These are phyloP conservation scores for Cryptosporidium baileyi DNA, from an alignment of 169 alveolate species.

Conservation along the genomic window DNA sequence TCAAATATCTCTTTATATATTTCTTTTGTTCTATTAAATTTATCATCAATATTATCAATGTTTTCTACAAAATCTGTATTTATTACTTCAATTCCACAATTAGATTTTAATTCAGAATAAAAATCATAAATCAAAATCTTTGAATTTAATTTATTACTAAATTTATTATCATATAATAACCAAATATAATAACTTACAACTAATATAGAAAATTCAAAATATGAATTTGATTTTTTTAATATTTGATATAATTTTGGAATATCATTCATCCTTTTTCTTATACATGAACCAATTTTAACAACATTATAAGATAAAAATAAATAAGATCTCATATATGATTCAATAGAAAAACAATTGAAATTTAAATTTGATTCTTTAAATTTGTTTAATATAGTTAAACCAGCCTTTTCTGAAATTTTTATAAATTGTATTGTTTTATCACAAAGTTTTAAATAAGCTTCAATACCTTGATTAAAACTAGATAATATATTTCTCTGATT, in stretches of 20 bases:
- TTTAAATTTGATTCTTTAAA: neutral
- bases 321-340: constrained; percentile 10
- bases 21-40: neutral
- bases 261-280: neutral
- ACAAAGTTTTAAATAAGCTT: constrained; percentile 22
- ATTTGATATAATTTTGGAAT: neutral
- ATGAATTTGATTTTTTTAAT: neutral
- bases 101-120: neutral
- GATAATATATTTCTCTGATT: constrained; percentile 2
- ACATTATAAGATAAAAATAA: constrained; percentile 21
- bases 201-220: constrained; percentile 12
- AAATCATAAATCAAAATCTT: neutral
- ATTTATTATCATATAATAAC: neutral
- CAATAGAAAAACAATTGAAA: constrained; percentile 16
- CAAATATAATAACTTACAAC: constrained; percentile 1
- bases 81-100: neutral
- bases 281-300: constrained; percentile 18
- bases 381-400: neutral
- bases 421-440: neutral
- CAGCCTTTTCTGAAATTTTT: neutral
- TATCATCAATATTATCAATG: neutral
- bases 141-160: too few relatives aligned
- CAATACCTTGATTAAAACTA: constrained; percentile 53
- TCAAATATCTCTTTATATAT: neutral
- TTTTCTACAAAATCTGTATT: too few relatives aligned